These are phyloP conservation scores for Fusarium compactum DNA, from an alignment of 2,329 filamentous ascomycete genomes.

Conservation along the genomic window DNA sequence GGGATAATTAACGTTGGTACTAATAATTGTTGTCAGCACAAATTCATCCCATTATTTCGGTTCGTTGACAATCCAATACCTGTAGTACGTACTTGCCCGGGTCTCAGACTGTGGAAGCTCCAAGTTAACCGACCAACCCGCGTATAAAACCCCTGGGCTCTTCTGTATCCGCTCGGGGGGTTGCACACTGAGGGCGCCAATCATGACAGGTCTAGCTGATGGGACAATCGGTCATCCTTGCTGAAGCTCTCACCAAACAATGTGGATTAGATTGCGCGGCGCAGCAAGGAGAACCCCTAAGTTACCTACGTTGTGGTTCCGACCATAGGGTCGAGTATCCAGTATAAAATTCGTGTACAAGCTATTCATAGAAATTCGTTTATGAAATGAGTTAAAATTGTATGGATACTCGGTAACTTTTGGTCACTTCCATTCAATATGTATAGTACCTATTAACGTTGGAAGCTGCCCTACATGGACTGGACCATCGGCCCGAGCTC, in stretches of 20 bases:
- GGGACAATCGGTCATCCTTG: slow-evolving; percentile 26
- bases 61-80: slow-evolving; percentile 17
- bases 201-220: slow-evolving; percentile 8
- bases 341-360: neutral
- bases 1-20: slow-evolving; percentile 4
- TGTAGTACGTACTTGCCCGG: neutral
- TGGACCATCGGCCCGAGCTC: neutral
- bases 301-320: neutral
- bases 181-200: slow-evolving; percentile 31
- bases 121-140: slow-evolving; percentile 33
- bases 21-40: slow-evolving; percentile 14
- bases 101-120: slow-evolving; percentile 29
- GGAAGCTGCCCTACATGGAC: neutral
- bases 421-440: neutral
- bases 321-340: neutral
- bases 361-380: neutral
- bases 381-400: neutral
- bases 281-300: slow-evolving; percentile 7
- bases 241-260: slow-evolving; percentile 37
- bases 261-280: slow-evolving; percentile 19
- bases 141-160: slow-evolving; percentile 37
- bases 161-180: slow-evolving; percentile 13
- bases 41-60: slow-evolving; percentile 17
- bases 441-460: neutral
- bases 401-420: neutral